Conservation (phyloP, 2,329 filamentous ascomycete species). For the Hymenotorrendiella dingleyae region DNA sequence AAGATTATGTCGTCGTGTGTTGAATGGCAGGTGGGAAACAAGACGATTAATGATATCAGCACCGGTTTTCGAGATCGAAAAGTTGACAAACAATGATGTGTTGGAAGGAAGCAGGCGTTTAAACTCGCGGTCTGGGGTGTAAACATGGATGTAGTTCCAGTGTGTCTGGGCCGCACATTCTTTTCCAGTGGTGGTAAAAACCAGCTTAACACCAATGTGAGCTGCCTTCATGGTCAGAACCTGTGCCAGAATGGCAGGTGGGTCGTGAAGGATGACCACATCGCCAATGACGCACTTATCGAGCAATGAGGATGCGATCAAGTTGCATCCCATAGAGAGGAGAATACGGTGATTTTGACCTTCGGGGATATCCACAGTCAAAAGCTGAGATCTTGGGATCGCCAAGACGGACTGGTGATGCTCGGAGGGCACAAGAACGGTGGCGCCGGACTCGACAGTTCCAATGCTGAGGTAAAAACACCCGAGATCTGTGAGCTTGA, state of each 20-base stretch:
- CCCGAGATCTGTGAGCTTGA: slow-evolving; percentile 5
- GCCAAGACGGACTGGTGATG: background rate
- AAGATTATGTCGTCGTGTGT: background rate
- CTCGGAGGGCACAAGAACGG: background rate
- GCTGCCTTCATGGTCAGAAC: background rate
- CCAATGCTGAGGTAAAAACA: slow-evolving; percentile 3
- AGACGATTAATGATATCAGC: background rate
- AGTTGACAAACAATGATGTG: background rate
- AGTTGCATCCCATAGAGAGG: background rate
- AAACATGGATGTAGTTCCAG: background rate
- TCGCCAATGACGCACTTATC: background rate
- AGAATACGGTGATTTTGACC: background rate
- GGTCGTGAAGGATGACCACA: background rate
- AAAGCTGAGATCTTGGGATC: background rate
- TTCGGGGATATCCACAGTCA: background rate
- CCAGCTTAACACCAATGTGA: background rate
- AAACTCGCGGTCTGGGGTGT: background rate
- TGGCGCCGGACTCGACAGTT: background rate
- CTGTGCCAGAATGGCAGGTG: background rate
- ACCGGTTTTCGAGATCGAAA: background rate
- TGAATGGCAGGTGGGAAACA: background rate
- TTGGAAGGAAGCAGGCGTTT: background rate
- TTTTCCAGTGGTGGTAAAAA: background rate
- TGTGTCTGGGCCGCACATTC: background rate
- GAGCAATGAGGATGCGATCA: background rate